Evolutionary conservation across 495 filamentous ascomycete genomes (phyloP).

Genomic region (Extremus antarcticus): DNA sequence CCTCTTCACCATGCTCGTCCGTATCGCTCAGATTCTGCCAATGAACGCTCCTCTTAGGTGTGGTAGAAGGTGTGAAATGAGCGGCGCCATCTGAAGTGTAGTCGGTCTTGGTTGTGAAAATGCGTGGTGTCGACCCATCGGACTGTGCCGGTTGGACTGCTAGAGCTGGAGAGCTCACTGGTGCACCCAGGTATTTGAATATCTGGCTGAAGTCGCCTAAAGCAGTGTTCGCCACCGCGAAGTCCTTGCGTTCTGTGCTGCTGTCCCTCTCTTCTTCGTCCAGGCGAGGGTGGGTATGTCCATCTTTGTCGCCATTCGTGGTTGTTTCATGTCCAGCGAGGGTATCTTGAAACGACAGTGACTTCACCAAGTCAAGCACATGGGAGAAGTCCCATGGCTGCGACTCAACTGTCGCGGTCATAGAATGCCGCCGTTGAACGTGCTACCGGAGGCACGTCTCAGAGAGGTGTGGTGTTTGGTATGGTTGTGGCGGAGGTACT

Average conservation of each 20-base stretch:
- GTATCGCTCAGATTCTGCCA: constrained; percentile 30
- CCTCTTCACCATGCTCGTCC: constrained; percentile 22
- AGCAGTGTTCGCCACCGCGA: not conserved
- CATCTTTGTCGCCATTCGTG: not conserved
- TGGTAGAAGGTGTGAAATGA: constrained; percentile 7
- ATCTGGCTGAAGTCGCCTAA: constrained; percentile 37
- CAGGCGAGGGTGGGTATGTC: not conserved
- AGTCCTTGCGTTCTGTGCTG: constrained; percentile 1
- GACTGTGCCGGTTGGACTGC: not conserved
- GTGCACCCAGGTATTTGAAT: constrained; percentile 32
- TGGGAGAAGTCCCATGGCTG: constrained; percentile 29
- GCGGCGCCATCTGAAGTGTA: constrained; percentile 23
- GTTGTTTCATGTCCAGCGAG: not conserved
- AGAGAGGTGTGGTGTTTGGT: not conserved
- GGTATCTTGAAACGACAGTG: constrained; percentile 11
- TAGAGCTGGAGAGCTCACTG: constrained; percentile 20
- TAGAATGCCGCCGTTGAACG: not conserved
- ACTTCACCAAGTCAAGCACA: constrained; percentile 22
- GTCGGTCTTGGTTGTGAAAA: constrained; percentile 8
- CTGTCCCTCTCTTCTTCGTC: not conserved
- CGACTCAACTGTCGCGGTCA: constrained; percentile 11
- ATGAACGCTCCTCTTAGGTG: constrained; percentile 23
- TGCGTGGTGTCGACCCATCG: not conserved
- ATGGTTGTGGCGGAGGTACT: constrained; percentile 2
- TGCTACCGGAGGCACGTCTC: not conserved